Base-by-base conservation (phyloP, 2,329 filamentous ascomycete genomes). In the Ceratocystis variospora region DNA sequence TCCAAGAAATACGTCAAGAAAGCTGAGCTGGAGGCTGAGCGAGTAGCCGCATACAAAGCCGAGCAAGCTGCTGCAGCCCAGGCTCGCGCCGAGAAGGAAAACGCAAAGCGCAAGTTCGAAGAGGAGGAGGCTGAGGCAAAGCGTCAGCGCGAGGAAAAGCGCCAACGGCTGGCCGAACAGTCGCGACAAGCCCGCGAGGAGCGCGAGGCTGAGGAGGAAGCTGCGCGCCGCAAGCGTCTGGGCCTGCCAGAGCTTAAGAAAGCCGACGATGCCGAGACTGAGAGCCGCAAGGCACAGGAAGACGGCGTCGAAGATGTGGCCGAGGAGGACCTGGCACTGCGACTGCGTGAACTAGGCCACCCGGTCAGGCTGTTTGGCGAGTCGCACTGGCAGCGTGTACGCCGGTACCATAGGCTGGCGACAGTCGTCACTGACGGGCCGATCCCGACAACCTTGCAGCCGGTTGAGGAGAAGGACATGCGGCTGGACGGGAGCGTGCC, bases 381-480 rank as follows among this genome's bases (percentile, higher is more conserved):
- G 77, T 83, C 80, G 5, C 88, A 93, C 72, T 79, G 78, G 45
- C 82, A 83, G 68, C 81, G 87, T 61, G 74, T 95, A 68, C 81
- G 83, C 71, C 83, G 93, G 69, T 93, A 90, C 74, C 83, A 82
- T 70, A 84, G 83, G 69, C 77, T 92, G 72, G 79, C 77, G 53
- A 79, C 78, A n/a, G 78, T 82, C 57, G 75, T 89, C 70, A 87
- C 83, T 4, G 80, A 85, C 65, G 89, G 90, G 0, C 92, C 93
- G 0, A 96, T 97, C 72, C 90, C 91, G 1, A 97, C 93, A 19
- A 91, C 85, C 6, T 77, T 97, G 67, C 81, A 84, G 72, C 83
- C 90, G 0, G 86, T 97, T 1, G 84, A 88, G 6, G 92, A 95
- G 76, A 85, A 86, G 73, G 87, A 96, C 70, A 96, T 96, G 90